Evolutionary conservation across 352 stramenopile species (phyloP).

Genomic region (Phytophthora pini): DNA sequence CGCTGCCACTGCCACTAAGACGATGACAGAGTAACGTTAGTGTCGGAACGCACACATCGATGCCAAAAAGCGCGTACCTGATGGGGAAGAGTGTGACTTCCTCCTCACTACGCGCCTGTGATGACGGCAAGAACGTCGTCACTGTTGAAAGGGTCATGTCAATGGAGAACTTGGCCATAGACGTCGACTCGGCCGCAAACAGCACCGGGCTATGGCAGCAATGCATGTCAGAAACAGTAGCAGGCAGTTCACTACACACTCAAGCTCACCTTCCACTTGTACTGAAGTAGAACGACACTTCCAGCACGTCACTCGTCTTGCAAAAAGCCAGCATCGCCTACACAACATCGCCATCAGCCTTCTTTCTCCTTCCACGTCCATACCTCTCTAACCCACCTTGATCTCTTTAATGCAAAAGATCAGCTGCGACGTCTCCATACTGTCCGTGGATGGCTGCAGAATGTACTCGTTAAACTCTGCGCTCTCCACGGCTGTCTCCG

Average conservation of each 20-base stretch:
- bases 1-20: slow-evolving; percentile 12
- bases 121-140: slow-evolving; percentile 77
- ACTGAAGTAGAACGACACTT: slow-evolving; percentile 80
- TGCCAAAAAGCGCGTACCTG: slow-evolving; percentile 11
- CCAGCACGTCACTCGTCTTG: slow-evolving; percentile 77
- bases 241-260: neutral
- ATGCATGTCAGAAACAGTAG: slow-evolving; percentile 10
- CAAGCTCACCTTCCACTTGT: slow-evolving; percentile 58
- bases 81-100: slow-evolving; percentile 39
- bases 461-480: slow-evolving; percentile 80
- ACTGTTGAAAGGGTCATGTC: slow-evolving; percentile 87
- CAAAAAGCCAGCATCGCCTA: slow-evolving; percentile 74
- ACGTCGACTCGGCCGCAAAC: slow-evolving; percentile 75
- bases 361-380: neutral
- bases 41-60: slow-evolving; percentile 1
- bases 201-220: slow-evolving; percentile 61
- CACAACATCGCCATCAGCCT: slow-evolving; percentile 15
- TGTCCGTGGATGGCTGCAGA: slow-evolving; percentile 43
- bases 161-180: slow-evolving; percentile 70
- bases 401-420: slow-evolving; percentile 89
- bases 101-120: slow-evolving; percentile 58
- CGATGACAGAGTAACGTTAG: slow-evolving; percentile 1
- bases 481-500: slow-evolving; percentile 82
- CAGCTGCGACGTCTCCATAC: slow-evolving; percentile 68
- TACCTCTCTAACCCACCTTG: slow-evolving; percentile 35